phyloP scores from a whole-genome alignment of 805 yeast species.

The Pichia eremophila region DNA sequence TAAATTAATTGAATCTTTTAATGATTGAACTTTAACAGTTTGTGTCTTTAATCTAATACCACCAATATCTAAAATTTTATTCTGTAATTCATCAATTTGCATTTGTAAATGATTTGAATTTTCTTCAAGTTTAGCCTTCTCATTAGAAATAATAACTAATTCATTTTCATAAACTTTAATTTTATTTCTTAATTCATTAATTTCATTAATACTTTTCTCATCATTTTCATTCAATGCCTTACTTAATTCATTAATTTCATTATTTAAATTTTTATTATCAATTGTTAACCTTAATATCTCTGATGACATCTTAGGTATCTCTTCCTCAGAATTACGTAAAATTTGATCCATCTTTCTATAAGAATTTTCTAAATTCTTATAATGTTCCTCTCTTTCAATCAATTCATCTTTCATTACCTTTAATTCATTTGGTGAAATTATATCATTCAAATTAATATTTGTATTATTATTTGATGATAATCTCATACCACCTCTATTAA shows the following conservation, averaged over 20 bases:
- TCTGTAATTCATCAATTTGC: conserved; percentile 54
- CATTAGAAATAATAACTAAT: conserved; percentile 22
- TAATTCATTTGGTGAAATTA: conserved; percentile 45
- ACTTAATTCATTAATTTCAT: conserved; percentile 42
- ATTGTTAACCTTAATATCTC: conserved; percentile 48
- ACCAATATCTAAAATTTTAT: conserved; percentile 80
- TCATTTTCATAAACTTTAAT: conserved; percentile 26
- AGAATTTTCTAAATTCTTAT: conserved; percentile 28
- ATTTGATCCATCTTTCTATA: conserved; percentile 51
- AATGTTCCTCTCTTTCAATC: conserved; percentile 39
- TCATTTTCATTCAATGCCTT: conserved; percentile 32
- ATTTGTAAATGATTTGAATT: conserved; percentile 48
- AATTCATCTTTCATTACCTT: conserved; percentile 45
- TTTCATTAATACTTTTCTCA: conserved; percentile 20
- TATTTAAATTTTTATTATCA: conserved; percentile 53
- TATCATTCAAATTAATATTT: conserved; percentile 16
- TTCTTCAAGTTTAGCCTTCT: conserved; percentile 32
- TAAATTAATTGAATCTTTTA: conserved; percentile 56
- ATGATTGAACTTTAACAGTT: conserved; percentile 71
- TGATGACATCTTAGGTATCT: conserved; percentile 60
- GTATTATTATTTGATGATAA: conserved; percentile 30
- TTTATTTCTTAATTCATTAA: conserved; percentile 21
- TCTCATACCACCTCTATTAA: conserved; percentile 70
- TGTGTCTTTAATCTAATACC: conserved; percentile 78
- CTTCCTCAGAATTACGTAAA: conserved; percentile 48